phyloP scores from a whole-genome alignment of 345 rosid species.

The Aquilaria yunnanensis region DNA sequence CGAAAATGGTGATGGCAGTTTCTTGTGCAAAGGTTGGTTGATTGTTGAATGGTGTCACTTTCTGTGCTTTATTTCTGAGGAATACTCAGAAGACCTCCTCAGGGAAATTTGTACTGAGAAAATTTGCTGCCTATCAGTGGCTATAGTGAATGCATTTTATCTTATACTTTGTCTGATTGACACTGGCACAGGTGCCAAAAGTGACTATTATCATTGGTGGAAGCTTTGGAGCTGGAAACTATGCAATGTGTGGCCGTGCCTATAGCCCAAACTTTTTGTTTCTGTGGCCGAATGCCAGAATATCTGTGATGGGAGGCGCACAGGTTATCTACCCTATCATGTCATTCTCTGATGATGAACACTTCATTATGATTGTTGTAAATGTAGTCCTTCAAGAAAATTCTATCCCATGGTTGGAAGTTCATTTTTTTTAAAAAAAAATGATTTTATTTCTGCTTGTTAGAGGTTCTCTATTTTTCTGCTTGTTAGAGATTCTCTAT shows the following conservation, averaged over 20 bases:
- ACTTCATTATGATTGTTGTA: too few relatives aligned
- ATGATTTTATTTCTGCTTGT: too few relatives aligned
- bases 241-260: slow-evolving; percentile 99
- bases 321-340: slow-evolving; percentile 43
- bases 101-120: neutral
- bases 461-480: too few relatives aligned
- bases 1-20: slow-evolving; percentile 99
- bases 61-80: neutral
- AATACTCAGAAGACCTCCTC: neutral
- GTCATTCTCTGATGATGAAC: neutral
- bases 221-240: slow-evolving; percentile 97
- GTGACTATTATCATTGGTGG: slow-evolving; percentile 83
- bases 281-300: slow-evolving; percentile 94
- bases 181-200: slow-evolving; percentile 66
- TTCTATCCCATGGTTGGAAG: too few relatives aligned
- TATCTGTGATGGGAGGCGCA: slow-evolving; percentile 95
- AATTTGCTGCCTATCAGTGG: neutral
- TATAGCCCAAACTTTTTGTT: slow-evolving; percentile 85
- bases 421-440: too few relatives aligned
- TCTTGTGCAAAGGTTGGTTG: slow-evolving; percentile 80
- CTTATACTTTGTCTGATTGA: neutral
- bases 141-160: slow-evolving; percentile 32
- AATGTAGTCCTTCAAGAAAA: too few relatives aligned
- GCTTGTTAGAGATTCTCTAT: too few relatives aligned
- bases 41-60: neutral